Evolutionary conservation across 169 alveolate genomes (phyloP), one percentile per base, ranked within the genome.

Genomic region (Miamiensis avidus): DNA sequence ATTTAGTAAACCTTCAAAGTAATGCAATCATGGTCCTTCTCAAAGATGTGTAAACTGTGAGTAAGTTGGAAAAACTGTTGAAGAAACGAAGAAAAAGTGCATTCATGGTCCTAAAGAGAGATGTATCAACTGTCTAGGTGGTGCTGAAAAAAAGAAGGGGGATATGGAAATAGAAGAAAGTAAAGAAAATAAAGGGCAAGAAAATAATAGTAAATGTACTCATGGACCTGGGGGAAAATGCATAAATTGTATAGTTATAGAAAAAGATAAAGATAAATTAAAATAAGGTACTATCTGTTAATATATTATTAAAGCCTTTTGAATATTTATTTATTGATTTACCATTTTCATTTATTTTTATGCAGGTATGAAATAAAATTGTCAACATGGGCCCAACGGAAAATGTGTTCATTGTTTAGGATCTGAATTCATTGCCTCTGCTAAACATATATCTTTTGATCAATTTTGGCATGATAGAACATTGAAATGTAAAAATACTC

Each of bases 401-500:
- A 94, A 92, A 81, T 94, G 97, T 77, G 78, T 92, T 26, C 89
- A 94, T 76, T 94, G 97, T 34, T 31, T 94, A 26, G 93, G 92
- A 72, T 92, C 92, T 83, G 89, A 86, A 65, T 84, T 78, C 64
- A 88, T 92, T 64, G 89, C 92, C 31, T 83, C 91, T 87, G 95
- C 95, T 4, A 95, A 96, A 85, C 97, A 96, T 93, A 91, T 89
- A 77, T 86, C 95, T 28, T 96, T 95, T 89, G 97, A 94, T 86
- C 92, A 95, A 79, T 94, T 76, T 88, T 76, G 95, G 73, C 82
- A 83, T 69, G 97, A 94, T 74, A 91, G 89, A 86, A 94, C 90
- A 85, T 85, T 93, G 28, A 92, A 94, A 82, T 95, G 97, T 85
- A 91, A 94, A 87, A 95, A 94, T 29, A 90, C 90, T 34, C 97